Base-by-base conservation (phyloP, 2,329 filamentous ascomycete genomes). In the Aspergillus pseudonomiae region DNA sequence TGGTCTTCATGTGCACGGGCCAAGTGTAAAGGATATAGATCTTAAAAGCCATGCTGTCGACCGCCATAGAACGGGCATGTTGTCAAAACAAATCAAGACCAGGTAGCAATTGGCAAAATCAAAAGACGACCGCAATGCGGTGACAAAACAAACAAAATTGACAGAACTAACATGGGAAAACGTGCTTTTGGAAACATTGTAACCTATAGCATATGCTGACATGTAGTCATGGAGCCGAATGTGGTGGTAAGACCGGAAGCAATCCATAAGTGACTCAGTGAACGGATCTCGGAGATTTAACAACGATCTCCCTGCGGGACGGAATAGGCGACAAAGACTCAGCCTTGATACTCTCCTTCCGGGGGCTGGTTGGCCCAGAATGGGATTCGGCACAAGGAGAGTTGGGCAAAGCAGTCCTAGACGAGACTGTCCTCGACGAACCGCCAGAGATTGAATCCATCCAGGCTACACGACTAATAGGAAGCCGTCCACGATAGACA, bases 281-380 rank as follows among this genome's bases (percentile, higher is more conserved):
- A 52, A 71, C 73, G 14, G 77, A 78, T 26, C 73, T 75, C 56
- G 77, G 74, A 46, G 77, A 77, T 21, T 74, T 73, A 52, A 77
- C 66, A 41, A 73, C 62, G 46, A 80, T 72, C 64, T 78, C 76
- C 70, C 78, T 78, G 62, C 77, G 75, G 16, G 77, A 77, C 14
- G 77, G 75, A 30, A 74, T 70, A 5, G 78, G 78, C 14, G 79
- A 80, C 48, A 73, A 60, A 36, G 77, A 78, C 16, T 74, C 77
- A 19, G 77, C 68, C 60, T 75, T 74, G 64, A 74, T 69, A 39
- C 74, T 76, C 57, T 78, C 75, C 65, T 80, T 81, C 34, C 75
- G 75, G n/a, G 79, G 77, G 63, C 75, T 81, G 30, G 77, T 77
- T 59, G 75, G 75, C 52, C 75, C 75, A 14, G 78, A 75, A 56